Evolutionary conservation across 352 stramenopile genomes (phyloP), one percentile per base, ranked within the genome.

Genomic region (Globisporangium emineosum): DNA sequence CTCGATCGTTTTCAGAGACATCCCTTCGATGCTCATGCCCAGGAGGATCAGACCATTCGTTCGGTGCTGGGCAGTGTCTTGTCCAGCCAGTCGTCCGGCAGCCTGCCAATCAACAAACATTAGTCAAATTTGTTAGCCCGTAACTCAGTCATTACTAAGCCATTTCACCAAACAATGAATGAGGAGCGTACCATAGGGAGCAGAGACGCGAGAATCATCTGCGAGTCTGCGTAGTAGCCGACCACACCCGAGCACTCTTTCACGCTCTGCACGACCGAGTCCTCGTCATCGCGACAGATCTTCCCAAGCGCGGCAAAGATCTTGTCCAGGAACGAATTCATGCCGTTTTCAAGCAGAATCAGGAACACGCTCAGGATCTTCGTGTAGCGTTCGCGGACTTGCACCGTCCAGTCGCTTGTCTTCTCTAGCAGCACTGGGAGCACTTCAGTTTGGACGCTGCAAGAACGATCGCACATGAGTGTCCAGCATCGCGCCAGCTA

Each of bases 21-120:
- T 95, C 57, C 86, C 86, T 69, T 84, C 80, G 42, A 95, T 84
- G 56, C 79, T 92, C 84, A 95, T 91, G 33, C 78, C 70, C 25
- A 95, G 66, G 25, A 95, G 54, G 43, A 91, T 86, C 30, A 95
- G 66, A 3, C 84, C 86, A 58, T 91, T 92, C 21, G 76, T 93
- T 33, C 86, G 83, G 64, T 95, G 81, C 55, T 88, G 84, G 8
- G 83, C 73, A 12, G 86, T 91, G 68, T 93, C 84, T 57, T 92
- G 84, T 3, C 86, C 86, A 57, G 83, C 70, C 10, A 89, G 65
- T 23, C 78, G 71, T 29, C 86, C 86, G 25, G 76, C 75, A 13
- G 86, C 68, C 75, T 83, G 50, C 25, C 5, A 29, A 15, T 58
- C 9, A 58, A 19, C 9, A 43, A 58, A 13, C 4, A 42, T 1